Evolutionary conservation across 352 stramenopile species (phyloP), one percentile per base, ranked within the genome.

Genomic region (Phytophthora sp.): DNA sequence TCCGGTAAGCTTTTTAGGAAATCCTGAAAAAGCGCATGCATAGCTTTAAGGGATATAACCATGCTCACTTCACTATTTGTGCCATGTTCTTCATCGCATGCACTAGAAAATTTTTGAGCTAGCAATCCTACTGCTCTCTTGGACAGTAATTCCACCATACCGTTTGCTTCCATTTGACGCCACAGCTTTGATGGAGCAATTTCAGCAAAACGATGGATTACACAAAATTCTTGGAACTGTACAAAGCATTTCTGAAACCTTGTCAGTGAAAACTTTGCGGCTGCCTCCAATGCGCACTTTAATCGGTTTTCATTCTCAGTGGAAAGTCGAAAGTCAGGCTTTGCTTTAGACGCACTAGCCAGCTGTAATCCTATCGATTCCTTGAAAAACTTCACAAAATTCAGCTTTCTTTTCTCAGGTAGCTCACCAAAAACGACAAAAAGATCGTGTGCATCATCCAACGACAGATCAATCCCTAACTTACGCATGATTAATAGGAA

Each of bases 201-300:
- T 9, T 75, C 62, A 7, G 35, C 53, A 54, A 87, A 82, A 8
- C 69, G 66, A 20, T 82, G 70, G 15, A 85, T 55, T 4, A 87
- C 69, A 24, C 80, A 89, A 35, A 82, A 82, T 49, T 88, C 80
- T 38, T 81, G 61, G 15, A 89, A 74, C 3, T 74, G 46, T 5
- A 54, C 41, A 31, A 79, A 64, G 4, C 74, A 65, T 10, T 54
- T 34, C 18, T 76, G 64, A 20, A 87, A 71, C 6, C 64, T 56
- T 0, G 60, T 35, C n/a, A 54, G 32, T 6, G 76, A 85, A 15
- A 70, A 72, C 41, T 65, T 69, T 10, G 71, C 48, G 4, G 68
- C 74, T 15, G 62, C 66, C 7, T 61, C 24, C 1, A 88, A 39
- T 31, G 66, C 76, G 4, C 20, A 48, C 15, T 38, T 41, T 5